Conservation (phyloP, 371 early-diverging fungal genomes). For the Mucor saturninus region DNA sequence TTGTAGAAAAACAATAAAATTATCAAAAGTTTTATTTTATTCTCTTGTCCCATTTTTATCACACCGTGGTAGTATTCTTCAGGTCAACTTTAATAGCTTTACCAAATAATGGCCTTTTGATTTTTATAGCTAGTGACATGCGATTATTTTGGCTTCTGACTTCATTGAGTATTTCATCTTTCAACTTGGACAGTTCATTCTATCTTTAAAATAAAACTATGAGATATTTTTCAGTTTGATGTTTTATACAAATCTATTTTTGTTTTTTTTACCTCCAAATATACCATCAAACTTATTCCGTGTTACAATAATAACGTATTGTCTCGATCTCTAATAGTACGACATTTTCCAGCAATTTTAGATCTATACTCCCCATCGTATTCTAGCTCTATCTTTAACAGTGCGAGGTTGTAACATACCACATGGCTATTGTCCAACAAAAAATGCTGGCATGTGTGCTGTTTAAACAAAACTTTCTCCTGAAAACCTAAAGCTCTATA, state of each 20-base stretch:
- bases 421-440: no score
- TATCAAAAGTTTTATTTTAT: no score
- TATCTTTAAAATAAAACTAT: slow-evolving; percentile 4
- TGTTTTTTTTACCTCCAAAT: slow-evolving; percentile 3
- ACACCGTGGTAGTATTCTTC: not conserved
- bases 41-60: no score
- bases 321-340: slow-evolving; percentile 8
- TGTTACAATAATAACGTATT: not conserved
- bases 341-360: slow-evolving; percentile 6
- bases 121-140: slow-evolving; percentile 3
- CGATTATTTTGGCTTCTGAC: slow-evolving; percentile 6
- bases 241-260: slow-evolving; percentile 1
- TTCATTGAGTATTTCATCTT: slow-evolving; percentile 5
- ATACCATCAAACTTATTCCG: slow-evolving; percentile 6
- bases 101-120: slow-evolving; percentile 4
- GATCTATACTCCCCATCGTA: slow-evolving; percentile 8
- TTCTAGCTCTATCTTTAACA: slow-evolving; percentile 1
- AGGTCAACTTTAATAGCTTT: slow-evolving; percentile 4
- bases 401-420: not conserved
- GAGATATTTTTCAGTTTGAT: slow-evolving; percentile 2
- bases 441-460: no score
- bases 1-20: no score
- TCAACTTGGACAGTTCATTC: slow-evolving; percentile 9
- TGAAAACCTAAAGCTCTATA: no score
- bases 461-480: no score